Base-by-base conservation (phyloP, 371 early-diverging fungal genomes). In the Rhizomucor pusillus region DNA sequence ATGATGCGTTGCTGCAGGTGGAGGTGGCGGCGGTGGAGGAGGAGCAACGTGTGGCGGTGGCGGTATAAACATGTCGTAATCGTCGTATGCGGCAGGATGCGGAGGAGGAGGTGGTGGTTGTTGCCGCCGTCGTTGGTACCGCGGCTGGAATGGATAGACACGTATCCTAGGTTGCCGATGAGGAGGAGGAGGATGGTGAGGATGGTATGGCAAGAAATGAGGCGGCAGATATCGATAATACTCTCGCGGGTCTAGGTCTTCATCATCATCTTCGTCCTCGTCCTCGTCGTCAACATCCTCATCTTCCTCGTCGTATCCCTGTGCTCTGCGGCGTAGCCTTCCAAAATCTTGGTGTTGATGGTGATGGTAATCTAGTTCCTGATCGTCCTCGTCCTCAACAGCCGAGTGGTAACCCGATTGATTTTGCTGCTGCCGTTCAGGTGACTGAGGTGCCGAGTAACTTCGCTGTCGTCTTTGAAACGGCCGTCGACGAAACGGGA, bases 11-110 rank as follows among this genome's bases (percentile, higher is more conserved):
- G 48, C 44, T 33, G 33, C 33, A 1, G 35, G 50, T 3, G 37
- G 50, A 16, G 50, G 51, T 5, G 35, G 50, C 10, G 37, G 50
- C 18, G 50, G 51, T 5, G 41, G 51, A 35, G 50, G 35, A 14
- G 14, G 50, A 18, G 19, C 29, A 13, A 36, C 29, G 29, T 36
- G 37, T n/a, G 29, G 50, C 14, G 29, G 49, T 14, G 29, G 50
- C 1, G 10, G 50, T 7, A 29, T 7, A 29, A 29, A 29, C 36
- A 40, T 40, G 51, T 18, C 40, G 51, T 48, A 48, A 48, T 35
- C 48, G 47, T 47, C 25, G 25, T 29, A 47, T 10, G 22, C 25
- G 24, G 22, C 24, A 11, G 20, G 14, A 2, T 18, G 45, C 20
- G 43, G 45, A 18, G 45, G n/a, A 19, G 47, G 47, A 25, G 47